Conservation (phyloP, 2,329 filamentous ascomycete species). For the Diaporthe eres region DNA sequence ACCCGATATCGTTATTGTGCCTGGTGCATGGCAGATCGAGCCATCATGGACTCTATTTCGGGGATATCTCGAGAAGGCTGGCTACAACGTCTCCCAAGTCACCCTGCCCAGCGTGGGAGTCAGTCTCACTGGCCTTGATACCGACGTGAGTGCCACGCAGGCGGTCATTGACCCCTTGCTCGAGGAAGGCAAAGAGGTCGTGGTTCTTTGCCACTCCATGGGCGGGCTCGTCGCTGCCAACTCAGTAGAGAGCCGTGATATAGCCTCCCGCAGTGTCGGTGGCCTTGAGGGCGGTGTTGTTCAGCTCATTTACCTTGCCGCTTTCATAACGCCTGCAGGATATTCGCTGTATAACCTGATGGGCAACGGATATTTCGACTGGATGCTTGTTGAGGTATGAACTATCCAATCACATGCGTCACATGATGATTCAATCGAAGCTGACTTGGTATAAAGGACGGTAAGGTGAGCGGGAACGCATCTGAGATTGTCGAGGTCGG, state of each 20-base stretch:
- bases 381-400: not conserved
- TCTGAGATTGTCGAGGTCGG: not conserved
- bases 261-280: not conserved
- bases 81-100: conserved; percentile 4
- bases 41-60: not conserved
- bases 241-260: not conserved
- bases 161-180: not conserved
- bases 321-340: not conserved
- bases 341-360: conserved; percentile 1
- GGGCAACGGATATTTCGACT: conserved; percentile 1
- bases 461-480: not conserved
- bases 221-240: not conserved
- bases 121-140: not conserved
- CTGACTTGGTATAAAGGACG: not conserved
- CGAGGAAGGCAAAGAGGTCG: not conserved
- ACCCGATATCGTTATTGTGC: not conserved
- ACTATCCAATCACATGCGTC: no score
- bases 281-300: not conserved
- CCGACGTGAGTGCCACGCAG: not conserved
- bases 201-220: not conserved
- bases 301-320: not conserved
- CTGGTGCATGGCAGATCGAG: conserved; percentile 3
- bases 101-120: not conserved
- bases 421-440: not conserved
- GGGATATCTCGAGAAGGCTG: not conserved